Evolutionary conservation across 2,329 filamentous ascomycete species (phyloP).

Genomic region (Escovopsis weberi): DNA sequence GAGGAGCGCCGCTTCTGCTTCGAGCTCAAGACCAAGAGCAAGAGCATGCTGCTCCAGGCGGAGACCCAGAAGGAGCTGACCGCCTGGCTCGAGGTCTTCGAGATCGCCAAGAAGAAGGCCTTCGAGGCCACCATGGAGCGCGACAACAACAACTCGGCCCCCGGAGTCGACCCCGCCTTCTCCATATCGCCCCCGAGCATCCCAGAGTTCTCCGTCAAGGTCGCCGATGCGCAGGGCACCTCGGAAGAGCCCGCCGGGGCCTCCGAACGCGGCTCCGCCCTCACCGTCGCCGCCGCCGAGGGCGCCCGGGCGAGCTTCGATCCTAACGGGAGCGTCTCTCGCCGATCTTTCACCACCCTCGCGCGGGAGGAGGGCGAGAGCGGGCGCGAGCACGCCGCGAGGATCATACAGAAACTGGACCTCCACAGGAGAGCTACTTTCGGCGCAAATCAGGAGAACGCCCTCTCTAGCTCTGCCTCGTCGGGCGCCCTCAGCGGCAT

Average conservation of each 20-base stretch:
- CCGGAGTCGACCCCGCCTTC: conserved; percentile 60
- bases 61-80: conserved; percentile 87
- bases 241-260: conserved; percentile 38
- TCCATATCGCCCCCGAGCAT: conserved; percentile 79
- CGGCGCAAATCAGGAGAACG: conserved; percentile 26
- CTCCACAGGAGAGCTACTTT: conserved; percentile 67
- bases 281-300: conserved; percentile 49
- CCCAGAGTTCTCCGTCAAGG: conserved; percentile 79
- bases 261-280: conserved; percentile 47
- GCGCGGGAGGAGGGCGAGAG: conserved; percentile 58
- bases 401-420: conserved; percentile 88
- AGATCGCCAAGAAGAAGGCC: conserved; percentile 84
- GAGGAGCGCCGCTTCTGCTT: conserved; percentile 96
- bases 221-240: conserved; percentile 48
- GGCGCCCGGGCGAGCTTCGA: conserved; percentile 58
- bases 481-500: conserved; percentile 63
- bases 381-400: conserved; percentile 64
- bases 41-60: conserved; percentile 75
- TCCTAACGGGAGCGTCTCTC: conserved; percentile 33
- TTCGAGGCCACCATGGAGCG: conserved; percentile 56
- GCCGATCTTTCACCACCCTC: conserved; percentile 42
- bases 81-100: conserved; percentile 88
- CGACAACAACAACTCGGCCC: conserved; percentile 26
- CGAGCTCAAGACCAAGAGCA: conserved; percentile 95
- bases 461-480: conserved; percentile 23